phyloP scores from a whole-genome alignment of 768 basidiomycete species.

The Boletus huronensis region DNA sequence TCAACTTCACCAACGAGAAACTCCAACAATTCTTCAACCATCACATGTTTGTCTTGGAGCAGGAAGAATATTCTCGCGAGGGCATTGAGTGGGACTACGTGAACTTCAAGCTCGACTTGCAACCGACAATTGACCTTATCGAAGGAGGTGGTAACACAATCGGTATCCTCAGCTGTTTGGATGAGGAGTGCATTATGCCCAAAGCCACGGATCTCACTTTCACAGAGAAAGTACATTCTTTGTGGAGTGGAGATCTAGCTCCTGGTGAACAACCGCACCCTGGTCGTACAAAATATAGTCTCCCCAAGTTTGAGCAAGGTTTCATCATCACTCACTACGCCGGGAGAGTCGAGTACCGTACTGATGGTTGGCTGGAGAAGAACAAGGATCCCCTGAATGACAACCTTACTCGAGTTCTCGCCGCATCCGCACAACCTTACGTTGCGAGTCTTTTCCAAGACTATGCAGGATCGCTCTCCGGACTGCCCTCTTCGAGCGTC shows the following conservation, averaged over 20 bases:
- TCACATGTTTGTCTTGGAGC: slow-evolving; percentile 99
- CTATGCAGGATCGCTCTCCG: slow-evolving; percentile 48
- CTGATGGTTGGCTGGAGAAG: slow-evolving; percentile 97
- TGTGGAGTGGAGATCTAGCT: slow-evolving; percentile 56
- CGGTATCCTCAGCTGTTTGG: slow-evolving; percentile 88
- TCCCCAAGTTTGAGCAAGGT: slow-evolving; percentile 86
- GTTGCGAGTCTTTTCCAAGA: slow-evolving; percentile 84
- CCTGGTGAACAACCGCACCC: slow-evolving; percentile 55
- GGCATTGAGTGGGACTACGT: slow-evolving; percentile 97
- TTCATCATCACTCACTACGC: slow-evolving; percentile 97
- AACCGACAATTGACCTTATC: slow-evolving; percentile 98
- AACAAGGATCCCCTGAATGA: slow-evolving; percentile 99
- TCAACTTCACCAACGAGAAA: slow-evolving; percentile 99
- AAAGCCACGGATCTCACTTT: slow-evolving; percentile 94
- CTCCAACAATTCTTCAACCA: slow-evolving; percentile 98
- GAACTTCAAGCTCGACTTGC: slow-evolving; percentile 95
- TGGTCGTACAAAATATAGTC: slow-evolving; percentile 79
- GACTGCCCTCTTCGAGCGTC: slow-evolving; percentile 33
- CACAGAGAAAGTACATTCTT: slow-evolving; percentile 81
- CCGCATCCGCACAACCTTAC: slow-evolving; percentile 77
- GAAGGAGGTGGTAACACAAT: slow-evolving; percentile 71
- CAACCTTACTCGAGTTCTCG: slow-evolving; percentile 86
- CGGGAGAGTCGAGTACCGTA: slow-evolving; percentile 93
- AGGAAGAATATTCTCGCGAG: slow-evolving; percentile 96
- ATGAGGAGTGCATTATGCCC: slow-evolving; percentile 99